Percentiles rank a stretch among this genome's conserved stretches.
Conservation (phyloP, 805 yeast genomes). For the Candida ponderosae region DNA sequence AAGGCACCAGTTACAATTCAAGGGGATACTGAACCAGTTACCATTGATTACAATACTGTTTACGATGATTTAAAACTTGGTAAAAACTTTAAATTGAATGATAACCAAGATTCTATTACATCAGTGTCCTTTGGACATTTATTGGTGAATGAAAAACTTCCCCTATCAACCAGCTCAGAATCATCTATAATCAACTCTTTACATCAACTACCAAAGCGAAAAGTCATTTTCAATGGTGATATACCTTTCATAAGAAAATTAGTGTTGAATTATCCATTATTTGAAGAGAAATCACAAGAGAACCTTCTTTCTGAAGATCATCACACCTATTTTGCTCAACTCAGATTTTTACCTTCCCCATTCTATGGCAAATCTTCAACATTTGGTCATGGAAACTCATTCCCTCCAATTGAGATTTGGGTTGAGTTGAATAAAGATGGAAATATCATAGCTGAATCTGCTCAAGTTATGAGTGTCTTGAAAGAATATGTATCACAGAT, state of each 20-base stretch:
- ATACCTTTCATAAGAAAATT: conserved; percentile 9
- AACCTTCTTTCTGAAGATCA: conserved; percentile 14
- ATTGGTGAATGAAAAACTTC: conserved; percentile 1
- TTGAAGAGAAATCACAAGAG: conserved; percentile 5
- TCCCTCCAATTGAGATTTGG: conserved; percentile 55
- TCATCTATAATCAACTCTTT: background rate
- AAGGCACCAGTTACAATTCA: conserved; percentile 10
- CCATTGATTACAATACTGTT: conserved; percentile 6
- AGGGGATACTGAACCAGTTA: background rate
- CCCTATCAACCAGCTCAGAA: background rate
- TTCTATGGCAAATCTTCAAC: conserved; percentile 12
- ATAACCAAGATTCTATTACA: conserved; percentile 3
- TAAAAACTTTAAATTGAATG: background rate
- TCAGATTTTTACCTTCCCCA: conserved; percentile 40
- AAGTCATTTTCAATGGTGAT: background rate
- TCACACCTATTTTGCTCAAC: conserved; percentile 30
- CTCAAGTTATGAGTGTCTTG: conserved; percentile 36
- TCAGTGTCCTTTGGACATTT: conserved; percentile 19
- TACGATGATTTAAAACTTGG: conserved; percentile 5
- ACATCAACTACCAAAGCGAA: conserved; percentile 11
- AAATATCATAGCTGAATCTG: conserved; percentile 22
- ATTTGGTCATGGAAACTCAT: conserved; percentile 19
- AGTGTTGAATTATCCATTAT: conserved; percentile 10
- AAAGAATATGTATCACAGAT: conserved; percentile 35
- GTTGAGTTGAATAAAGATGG: conserved; percentile 31